Conservation (phyloP, 2,329 filamentous ascomycete species). For the Aspergillus brunneoviolaceus region DNA sequence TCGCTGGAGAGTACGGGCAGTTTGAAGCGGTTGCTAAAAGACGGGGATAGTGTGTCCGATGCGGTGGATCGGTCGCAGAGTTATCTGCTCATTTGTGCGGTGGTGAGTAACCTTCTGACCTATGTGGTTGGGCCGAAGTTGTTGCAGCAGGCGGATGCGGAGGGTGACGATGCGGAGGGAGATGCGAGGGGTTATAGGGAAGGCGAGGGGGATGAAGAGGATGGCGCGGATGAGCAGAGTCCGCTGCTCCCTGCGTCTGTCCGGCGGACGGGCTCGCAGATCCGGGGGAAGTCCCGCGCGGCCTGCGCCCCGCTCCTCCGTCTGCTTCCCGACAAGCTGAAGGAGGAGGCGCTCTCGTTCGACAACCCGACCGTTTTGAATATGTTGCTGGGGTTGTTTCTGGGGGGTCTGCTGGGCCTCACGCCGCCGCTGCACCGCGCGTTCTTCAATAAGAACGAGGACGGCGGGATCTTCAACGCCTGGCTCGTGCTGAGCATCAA, state of each 20-base stretch:
- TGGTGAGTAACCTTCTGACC: slow-evolving; percentile 62
- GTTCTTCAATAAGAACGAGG: slow-evolving; percentile 59
- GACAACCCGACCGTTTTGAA: slow-evolving; percentile 59
- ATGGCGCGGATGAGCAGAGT: slow-evolving; percentile 46
- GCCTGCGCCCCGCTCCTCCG: slow-evolving; percentile 24
- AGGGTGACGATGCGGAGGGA: slow-evolving; percentile 27
- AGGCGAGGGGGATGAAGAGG: too few species aligned
- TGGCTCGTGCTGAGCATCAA: slow-evolving; percentile 64
- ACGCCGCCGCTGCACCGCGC: slow-evolving; percentile 58
- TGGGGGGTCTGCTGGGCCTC: slow-evolving; percentile 61
- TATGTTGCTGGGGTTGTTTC: slow-evolving; percentile 59
- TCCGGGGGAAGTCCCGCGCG: slow-evolving; percentile 17
- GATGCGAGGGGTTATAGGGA: too few species aligned
- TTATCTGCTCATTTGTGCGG: slow-evolving; percentile 66
- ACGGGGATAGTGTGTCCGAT: slow-evolving; percentile 44
- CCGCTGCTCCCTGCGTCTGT: slow-evolving; percentile 48
- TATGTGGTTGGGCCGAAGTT: slow-evolving; percentile 63
- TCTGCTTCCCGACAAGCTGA: slow-evolving; percentile 33
- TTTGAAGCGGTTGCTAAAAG: slow-evolving; percentile 48
- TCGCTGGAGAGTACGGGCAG: slow-evolving; percentile 58
- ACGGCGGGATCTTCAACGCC: slow-evolving; percentile 65
- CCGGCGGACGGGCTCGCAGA: slow-evolving; percentile 11
- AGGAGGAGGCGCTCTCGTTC: slow-evolving; percentile 38
- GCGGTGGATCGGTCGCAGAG: slow-evolving; percentile 62
- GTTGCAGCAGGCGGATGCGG: slow-evolving; percentile 45